These are phyloP conservation scores for Salvia rosmarinus DNA, from an alignment of 257 asterid species.

Conservation along the genomic window DNA sequence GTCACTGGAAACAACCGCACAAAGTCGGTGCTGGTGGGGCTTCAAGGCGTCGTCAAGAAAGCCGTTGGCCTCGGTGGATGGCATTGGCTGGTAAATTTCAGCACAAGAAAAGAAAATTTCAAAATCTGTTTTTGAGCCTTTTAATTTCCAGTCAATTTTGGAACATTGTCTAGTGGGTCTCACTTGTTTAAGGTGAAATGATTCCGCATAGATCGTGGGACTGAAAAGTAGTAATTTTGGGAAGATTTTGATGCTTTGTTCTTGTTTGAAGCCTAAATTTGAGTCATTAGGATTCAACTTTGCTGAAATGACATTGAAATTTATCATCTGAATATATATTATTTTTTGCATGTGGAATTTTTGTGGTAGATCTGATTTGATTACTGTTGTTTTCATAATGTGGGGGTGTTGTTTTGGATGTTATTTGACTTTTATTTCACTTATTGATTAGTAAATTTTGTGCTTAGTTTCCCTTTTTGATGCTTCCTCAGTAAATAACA, in stretches of 20 bases:
- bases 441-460: not conserved
- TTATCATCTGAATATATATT: not conserved
- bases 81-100: slow-evolving; percentile 84
- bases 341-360: slow-evolving; percentile 15
- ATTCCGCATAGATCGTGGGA: not conserved
- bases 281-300: not conserved
- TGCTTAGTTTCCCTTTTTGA: not conserved
- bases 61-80: slow-evolving; percentile 98
- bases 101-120: not conserved
- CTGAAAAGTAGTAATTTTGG: not conserved
- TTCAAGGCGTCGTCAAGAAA: slow-evolving; percentile 87
- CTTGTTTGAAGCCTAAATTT: too few species aligned
- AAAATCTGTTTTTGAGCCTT: not conserved
- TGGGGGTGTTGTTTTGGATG: not conserved
- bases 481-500: not conserved
- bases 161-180: too few species aligned
- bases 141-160: not conserved
- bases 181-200: not conserved
- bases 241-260: not conserved
- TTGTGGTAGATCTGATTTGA: slow-evolving; percentile 23
- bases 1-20: slow-evolving; percentile 95
- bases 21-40: slow-evolving; percentile 88
- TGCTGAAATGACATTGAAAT: too few species aligned
- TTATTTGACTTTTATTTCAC: not conserved
- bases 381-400: slow-evolving; percentile 4